A percentile compares a stretch with the other conserved stretches of the same genome.
These are phyloP conservation scores for Schizothecium vesticola DNA, from an alignment of 495 filamentous ascomycete species.

Conservation along the genomic window DNA sequence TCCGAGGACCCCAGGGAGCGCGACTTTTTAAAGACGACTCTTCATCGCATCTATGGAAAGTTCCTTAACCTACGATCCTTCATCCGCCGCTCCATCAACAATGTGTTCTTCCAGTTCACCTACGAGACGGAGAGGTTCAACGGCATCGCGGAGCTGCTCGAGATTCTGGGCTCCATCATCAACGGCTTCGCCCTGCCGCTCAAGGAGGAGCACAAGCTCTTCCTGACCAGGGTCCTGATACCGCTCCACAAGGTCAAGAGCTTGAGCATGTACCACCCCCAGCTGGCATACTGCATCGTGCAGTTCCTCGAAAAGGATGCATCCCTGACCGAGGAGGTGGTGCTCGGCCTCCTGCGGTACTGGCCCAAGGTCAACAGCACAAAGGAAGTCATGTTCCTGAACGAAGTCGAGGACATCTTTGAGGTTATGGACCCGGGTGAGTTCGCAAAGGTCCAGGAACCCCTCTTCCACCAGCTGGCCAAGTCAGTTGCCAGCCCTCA, in stretches of 20 bases:
- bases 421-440: conserved; percentile 99
- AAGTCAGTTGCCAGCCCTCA: conserved; percentile 98
- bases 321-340: conserved; percentile 94
- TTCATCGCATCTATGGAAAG: conserved; percentile 98
- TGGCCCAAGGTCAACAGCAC: conserved; percentile 99
- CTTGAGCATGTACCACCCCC: conserved; percentile 99
- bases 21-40: conserved; percentile 96
- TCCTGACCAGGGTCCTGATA: conserved; percentile 87
- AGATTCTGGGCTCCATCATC: conserved; percentile 98
- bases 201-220: conserved; percentile 98
- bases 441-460: conserved; percentile 97
- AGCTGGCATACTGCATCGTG: conserved; percentile 97
- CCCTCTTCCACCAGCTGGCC: conserved; percentile 91
- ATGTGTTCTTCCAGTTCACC: conserved; percentile 99
- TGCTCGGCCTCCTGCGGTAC: conserved; percentile 88
- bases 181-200: conserved; percentile 96
- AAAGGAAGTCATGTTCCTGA: conserved; percentile 99
- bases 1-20: conserved; percentile 96
- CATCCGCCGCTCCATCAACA: conserved; percentile 98
- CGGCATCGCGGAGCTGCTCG: conserved; percentile 91
- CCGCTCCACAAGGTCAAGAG: conserved; percentile 98
- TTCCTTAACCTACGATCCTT: conserved; percentile 97
- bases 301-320: conserved; percentile 99
- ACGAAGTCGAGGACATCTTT: conserved; percentile 99
- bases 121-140: conserved; percentile 99